Evolutionary conservation across 805 yeast genomes (phyloP).

Genomic region (Candida takata): DNA sequence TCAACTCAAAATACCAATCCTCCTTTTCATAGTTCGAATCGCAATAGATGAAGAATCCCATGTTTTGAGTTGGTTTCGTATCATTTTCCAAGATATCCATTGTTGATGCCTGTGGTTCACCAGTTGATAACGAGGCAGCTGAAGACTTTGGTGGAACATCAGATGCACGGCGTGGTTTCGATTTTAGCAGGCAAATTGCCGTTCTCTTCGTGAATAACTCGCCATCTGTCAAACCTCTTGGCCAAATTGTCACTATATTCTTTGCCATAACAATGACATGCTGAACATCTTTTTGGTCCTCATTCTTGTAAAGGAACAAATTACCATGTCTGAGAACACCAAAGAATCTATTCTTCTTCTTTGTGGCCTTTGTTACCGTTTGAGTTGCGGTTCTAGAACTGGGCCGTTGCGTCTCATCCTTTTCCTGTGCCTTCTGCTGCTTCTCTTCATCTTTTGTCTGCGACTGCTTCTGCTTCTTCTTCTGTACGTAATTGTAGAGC

Average conservation of each 20-base stretch:
- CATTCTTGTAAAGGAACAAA: conserved; percentile 75
- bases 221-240: conserved; percentile 65
- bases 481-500: conserved; percentile 48
- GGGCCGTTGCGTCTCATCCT: conserved; percentile 5
- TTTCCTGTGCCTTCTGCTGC: conserved; percentile 2
- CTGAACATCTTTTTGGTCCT: conserved; percentile 53
- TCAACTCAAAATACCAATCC: conserved; percentile 83
- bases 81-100: conserved; percentile 20
- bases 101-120: conserved; percentile 10
- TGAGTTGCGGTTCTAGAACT: conserved; percentile 7
- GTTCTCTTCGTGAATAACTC: conserved; percentile 74
- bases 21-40: conserved; percentile 81
- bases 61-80: conserved; percentile 24
- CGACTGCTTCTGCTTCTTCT: conserved; percentile 5
- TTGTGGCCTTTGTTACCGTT: conserved; percentile 24
- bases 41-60: conserved; percentile 56
- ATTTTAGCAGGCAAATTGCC: conserved; percentile 66
- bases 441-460: not conserved
- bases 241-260: conserved; percentile 78
- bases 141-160: conserved; percentile 30
- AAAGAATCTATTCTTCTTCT: conserved; percentile 54
- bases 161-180: conserved; percentile 27
- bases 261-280: conserved; percentile 75
- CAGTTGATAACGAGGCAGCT: conserved; percentile 16
- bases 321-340: conserved; percentile 83